Conservation (phyloP, 1,284 basidiomycete species). For the Xerocomus amazonicus region DNA sequence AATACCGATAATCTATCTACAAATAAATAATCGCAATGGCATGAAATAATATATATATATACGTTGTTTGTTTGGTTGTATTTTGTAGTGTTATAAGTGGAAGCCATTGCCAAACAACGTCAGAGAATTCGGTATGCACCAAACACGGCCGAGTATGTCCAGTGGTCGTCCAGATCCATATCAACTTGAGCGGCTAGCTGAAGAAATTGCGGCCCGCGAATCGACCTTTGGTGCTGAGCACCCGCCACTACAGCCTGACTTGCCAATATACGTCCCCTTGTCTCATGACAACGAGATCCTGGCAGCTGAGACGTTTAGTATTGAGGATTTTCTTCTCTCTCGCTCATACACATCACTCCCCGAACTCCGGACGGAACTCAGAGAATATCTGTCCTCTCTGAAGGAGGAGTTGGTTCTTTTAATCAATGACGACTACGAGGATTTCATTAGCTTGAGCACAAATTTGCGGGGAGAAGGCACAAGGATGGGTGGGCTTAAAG, state of each 20-base stretch:
- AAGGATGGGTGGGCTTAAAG: conserved; percentile 62
- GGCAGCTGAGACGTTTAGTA: conserved; percentile 66
- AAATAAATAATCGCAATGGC: background rate
- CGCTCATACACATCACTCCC: conserved; percentile 83
- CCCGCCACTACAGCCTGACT: conserved; percentile 35
- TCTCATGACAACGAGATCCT: conserved; percentile 78
- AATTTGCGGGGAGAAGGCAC: conserved; percentile 82
- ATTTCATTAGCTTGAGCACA: conserved; percentile 93
- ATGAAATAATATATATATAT: background rate
- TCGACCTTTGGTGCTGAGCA: conserved; percentile 17
- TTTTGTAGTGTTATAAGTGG: conserved; percentile 24
- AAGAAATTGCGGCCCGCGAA: conserved; percentile 66
- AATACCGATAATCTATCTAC: background rate
- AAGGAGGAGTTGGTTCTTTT: conserved; percentile 92
- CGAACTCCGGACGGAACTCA: conserved; percentile 83
- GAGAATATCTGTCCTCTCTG: conserved; percentile 78
- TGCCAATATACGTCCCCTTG: conserved; percentile 75
- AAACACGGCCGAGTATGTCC: conserved; percentile 13
- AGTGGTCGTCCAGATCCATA: conserved; percentile 45
- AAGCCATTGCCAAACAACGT: conserved; percentile 25
- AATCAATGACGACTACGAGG: conserved; percentile 97
- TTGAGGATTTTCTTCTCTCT: conserved; percentile 87
- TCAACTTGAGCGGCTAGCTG: conserved; percentile 66
- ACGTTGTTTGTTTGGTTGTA: conserved; percentile 1
- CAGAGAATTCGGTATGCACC: background rate